Evolutionary conservation across 2,329 filamentous ascomycete species (phyloP).

Genomic region (Fusarium devonianum): DNA sequence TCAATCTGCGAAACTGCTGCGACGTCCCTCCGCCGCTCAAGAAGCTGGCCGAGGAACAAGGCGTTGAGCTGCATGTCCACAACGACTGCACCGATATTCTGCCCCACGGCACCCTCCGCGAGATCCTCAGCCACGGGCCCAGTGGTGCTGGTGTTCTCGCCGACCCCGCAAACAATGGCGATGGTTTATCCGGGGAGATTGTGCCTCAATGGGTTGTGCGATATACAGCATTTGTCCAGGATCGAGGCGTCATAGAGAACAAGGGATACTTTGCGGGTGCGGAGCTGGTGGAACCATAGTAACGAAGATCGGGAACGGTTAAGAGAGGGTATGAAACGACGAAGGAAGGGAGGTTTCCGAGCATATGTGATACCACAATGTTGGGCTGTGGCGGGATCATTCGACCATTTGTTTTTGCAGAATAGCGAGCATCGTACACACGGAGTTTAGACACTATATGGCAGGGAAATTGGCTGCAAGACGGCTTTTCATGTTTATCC

Average conservation of each 20-base stretch:
- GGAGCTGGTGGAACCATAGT: conserved; percentile 61
- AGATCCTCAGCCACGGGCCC: conserved; percentile 77
- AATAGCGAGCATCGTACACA: conserved; percentile 47
- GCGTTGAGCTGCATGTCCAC: conserved; percentile 90
- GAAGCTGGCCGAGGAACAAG: conserved; percentile 80
- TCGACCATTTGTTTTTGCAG: conserved; percentile 37
- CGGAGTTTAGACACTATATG: conserved; percentile 40
- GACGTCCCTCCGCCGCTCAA: conserved; percentile 90
- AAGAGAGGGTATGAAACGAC: neutral
- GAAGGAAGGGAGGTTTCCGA: conserved; percentile 10
- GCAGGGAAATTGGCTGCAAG: conserved; percentile 39
- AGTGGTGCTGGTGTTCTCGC: conserved; percentile 80
- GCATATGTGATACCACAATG: conserved; percentile 25
- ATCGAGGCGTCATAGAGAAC: conserved; percentile 95
- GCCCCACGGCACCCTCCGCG: conserved; percentile 81
- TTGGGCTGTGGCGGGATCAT: conserved; percentile 25
- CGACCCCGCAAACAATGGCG: conserved; percentile 56
- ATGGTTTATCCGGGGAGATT: conserved; percentile 77
- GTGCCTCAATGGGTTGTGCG: conserved; percentile 94
- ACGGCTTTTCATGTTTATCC: conserved; percentile 60
- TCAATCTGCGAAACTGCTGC: conserved; percentile 95
- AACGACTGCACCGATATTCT: conserved; percentile 93
- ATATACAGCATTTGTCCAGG: conserved; percentile 93
- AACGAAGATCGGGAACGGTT: conserved; percentile 1
- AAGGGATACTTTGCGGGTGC: conserved; percentile 97